phyloP scores from a whole-genome alignment of 768 basidiomycete genomes.

The Cystofilobasidium bisporidii region DNA sequence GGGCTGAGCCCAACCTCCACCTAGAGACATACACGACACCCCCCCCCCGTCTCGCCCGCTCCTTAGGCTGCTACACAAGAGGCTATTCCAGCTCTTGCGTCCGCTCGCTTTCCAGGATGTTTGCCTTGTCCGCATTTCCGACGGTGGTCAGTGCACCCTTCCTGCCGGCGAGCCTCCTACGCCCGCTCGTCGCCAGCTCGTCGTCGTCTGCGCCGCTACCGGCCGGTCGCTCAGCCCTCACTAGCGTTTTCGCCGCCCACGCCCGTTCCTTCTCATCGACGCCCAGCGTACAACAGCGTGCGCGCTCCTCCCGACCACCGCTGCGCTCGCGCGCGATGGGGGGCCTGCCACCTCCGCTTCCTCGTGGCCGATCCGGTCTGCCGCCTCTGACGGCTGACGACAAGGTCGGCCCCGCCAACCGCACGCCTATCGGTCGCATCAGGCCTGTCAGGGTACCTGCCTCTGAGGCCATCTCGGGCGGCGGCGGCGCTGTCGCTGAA shows the following conservation, averaged over 20 bases:
- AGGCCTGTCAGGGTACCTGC: conserved; percentile 9
- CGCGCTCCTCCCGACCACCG: neutral
- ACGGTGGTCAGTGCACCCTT: too few relatives aligned
- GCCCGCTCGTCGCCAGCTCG: too few relatives aligned
- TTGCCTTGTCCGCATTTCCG: too few relatives aligned
- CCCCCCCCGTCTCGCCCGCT: too few relatives aligned
- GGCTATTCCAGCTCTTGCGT: too few relatives aligned
- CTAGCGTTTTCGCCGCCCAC: neutral
- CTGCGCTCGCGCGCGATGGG: neutral
- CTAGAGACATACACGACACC: neutral
- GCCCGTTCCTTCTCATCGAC: neutral
- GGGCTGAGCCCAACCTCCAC: too few relatives aligned
- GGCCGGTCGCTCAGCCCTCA: too few relatives aligned
- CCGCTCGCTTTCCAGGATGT: too few relatives aligned
- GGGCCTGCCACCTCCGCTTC: neutral
- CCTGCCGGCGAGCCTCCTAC: too few relatives aligned
- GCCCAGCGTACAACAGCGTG: neutral
- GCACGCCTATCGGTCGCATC: conserved; percentile 12
- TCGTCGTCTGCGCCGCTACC: too few relatives aligned
- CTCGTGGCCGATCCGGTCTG: neutral
- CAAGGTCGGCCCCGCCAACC: neutral
- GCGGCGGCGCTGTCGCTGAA: neutral
- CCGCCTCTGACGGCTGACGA: too few relatives aligned
- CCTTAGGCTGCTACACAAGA: too few relatives aligned
- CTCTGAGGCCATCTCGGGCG: neutral